Evolutionary conservation across 495 filamentous ascomycete genomes (phyloP), one percentile per base, ranked within the genome.

Genomic region (Paragyromitra xinjiangensis): DNA sequence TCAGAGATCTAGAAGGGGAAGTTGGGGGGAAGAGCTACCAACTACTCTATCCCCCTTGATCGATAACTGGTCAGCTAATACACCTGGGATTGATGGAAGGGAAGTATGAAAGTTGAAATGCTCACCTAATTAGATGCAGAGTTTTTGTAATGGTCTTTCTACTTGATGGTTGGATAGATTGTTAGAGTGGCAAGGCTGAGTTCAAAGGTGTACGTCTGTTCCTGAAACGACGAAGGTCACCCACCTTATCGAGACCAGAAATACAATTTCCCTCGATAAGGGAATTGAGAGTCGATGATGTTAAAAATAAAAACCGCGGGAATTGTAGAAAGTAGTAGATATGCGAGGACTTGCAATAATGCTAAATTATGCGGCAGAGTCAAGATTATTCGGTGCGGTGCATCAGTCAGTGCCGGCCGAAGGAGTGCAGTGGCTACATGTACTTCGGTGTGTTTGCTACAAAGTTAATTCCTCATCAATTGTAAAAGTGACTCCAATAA

Each of bases 201-300:
- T 6, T 69, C 51, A 48, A 58, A 58, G 40, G 11, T 24, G 39
- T 26, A 22, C 44, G 42, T 45, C n/a, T 63, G 29, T 34, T 40
- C 56, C 11, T 69, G 59, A 16, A 59, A 34, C 45, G 7, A 8
- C 19, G 34, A 45, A 24, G 39, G 34, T 22, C 14, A 59, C 67
- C 39, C 22, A 69, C 67, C 14, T 40, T 42, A 71, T 71, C 11
- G 56, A 69, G 40, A 37, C 44, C 1, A 14, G 19, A 12, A 22
- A 7, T 22, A 8, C 39, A 19, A n/a, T 19, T 29, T 69, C 8
- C 7, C 29, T 71, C 16, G 19, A 40, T 45, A 45, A n/a, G n/a
- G 11, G 24, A 12, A 53, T 50, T 22, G n/a, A 19, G 40, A 26
- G 14, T 50, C 42, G 63, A 40, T 50, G 29, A 11, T n/a, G 37